Conservation (phyloP, 352 stramenopile genomes). For the Globisporangium iwayamae region DNA sequence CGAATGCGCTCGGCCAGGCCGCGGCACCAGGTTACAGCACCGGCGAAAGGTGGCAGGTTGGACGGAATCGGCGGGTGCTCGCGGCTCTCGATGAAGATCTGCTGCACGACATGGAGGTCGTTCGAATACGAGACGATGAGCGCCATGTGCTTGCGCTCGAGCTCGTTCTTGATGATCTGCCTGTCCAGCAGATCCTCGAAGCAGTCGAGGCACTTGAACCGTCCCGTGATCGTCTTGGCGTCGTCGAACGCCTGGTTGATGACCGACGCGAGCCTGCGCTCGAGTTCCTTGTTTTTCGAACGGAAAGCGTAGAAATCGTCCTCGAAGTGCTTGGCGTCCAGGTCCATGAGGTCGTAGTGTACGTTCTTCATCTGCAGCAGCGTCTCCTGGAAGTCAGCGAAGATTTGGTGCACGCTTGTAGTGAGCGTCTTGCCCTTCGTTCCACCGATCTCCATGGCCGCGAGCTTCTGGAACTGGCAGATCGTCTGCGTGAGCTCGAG, state of each 20-base stretch:
- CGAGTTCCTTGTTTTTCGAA: constrained; percentile 85
- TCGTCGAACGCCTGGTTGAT: constrained; percentile 93
- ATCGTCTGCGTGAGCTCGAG: constrained; percentile 89
- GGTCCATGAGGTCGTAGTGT: constrained; percentile 86
- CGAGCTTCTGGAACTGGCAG: constrained; percentile 86
- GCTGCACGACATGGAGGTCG: constrained; percentile 83
- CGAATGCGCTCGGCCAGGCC: constrained; percentile 84
- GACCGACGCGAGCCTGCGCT: constrained; percentile 82
- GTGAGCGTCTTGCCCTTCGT: constrained; percentile 92
- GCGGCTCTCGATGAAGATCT: constrained; percentile 88
- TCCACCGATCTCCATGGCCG: constrained; percentile 86
- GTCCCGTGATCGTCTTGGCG: constrained; percentile 78
- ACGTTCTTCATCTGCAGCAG: constrained; percentile 74
- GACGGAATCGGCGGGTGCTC: constrained; percentile 82
- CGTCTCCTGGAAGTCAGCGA: constrained; percentile 80
- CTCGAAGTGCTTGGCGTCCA: constrained; percentile 89
- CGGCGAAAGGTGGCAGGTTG: constrained; percentile 89
- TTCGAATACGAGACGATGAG: constrained; percentile 77
- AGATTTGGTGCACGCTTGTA: constrained; percentile 88
- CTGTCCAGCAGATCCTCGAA: constrained; percentile 88
- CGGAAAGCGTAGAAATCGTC: constrained; percentile 91
- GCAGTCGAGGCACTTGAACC: constrained; percentile 91
- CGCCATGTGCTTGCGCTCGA: constrained; percentile 84
- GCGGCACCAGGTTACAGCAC: constrained; percentile 89
- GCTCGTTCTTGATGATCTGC: constrained; percentile 83